Base-by-base conservation (phyloP, 164 flowering plant species). In the Vitis cinerea region DNA sequence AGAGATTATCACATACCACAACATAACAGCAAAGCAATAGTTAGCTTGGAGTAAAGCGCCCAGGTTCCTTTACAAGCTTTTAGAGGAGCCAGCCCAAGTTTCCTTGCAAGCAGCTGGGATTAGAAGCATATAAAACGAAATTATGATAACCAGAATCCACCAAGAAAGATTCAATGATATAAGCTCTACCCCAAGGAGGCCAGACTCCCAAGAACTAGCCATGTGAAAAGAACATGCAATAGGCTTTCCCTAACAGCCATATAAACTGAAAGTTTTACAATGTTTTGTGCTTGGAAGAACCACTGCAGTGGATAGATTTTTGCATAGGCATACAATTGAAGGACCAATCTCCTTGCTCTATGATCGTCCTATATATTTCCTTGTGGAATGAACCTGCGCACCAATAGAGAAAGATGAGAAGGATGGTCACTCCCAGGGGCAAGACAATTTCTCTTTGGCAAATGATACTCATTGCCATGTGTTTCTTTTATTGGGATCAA, bases 261-360 rank as follows among this genome's bases (percentile, higher is more conserved):
- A 76, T 72, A 86, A 12, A 94, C 97, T 54, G 88, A 60, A 5
- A 92, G 95, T 78, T 87, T 88, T 0, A 92, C 93, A 2, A 88
- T 86, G 79, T 88, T 90, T 59, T 90, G 95, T 2, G 95, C 91
- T 64, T 90, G 95, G 2, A 87, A 84, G 64, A 87, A 88, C 81
- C 95, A 84, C 80, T 92, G 94, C 88, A 88, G 75, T 0, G 97
- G 97, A 63, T 90, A 90, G 50, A 82, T 74, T 49, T 86, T 74
- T 0, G 93, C 87, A 64, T 87, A 92, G 6, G 92, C 92, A 58
- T 84, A 90, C 2, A 92, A 72, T 72, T 88, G 97, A 47, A 79
- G 94, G 11, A 91, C 72, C 31, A 89, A 15, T 1, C 94, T 94
- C 0, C 88, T 79, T 84, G 69, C 68, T 73, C 0, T 66, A 79